These are phyloP conservation scores for Remersonia thermophila DNA, from an alignment of 2,329 filamentous ascomycete species.

Conservation along the genomic window DNA sequence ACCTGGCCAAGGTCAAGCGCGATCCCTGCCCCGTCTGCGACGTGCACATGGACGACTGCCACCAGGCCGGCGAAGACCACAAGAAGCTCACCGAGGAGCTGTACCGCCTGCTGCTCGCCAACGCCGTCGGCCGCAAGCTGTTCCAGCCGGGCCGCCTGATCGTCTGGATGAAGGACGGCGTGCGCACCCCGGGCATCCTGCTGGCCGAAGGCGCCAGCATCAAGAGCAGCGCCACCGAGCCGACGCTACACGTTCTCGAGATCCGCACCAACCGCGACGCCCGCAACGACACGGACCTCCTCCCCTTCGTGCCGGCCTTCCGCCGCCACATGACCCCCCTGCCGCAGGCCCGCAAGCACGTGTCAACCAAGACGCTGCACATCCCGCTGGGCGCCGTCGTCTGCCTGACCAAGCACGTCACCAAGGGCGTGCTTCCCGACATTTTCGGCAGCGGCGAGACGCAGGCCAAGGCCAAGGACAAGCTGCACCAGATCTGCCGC, in stretches of 20 bases:
- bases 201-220: constrained; percentile 61
- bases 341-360: constrained; percentile 52
- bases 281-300: constrained; percentile 68
- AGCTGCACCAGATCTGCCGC: constrained; percentile 55
- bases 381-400: constrained; percentile 71
- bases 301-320: constrained; percentile 69
- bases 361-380: constrained; percentile 54
- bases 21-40: constrained; percentile 77
- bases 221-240: constrained; percentile 42
- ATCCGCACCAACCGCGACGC: constrained; percentile 56
- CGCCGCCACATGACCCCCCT: constrained; percentile 54
- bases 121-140: constrained; percentile 71
- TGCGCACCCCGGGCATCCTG: constrained; percentile 71
- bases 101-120: constrained; percentile 62
- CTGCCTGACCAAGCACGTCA: constrained; percentile 61
- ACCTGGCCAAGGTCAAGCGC: constrained; percentile 78
- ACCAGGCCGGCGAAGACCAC: constrained; percentile 70
- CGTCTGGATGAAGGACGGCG: constrained; percentile 73
- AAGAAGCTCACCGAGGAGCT: constrained; percentile 69
- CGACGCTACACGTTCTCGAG: constrained; percentile 66
- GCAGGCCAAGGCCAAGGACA: constrained; percentile 45
- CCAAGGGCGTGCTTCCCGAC: constrained; percentile 46
- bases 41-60: constrained; percentile 64
- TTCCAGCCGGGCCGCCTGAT: constrained; percentile 66
- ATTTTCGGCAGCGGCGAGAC: constrained; percentile 41